These are phyloP conservation scores for Russula lepida DNA, from an alignment of 768 basidiomycete species.

Conservation along the genomic window DNA sequence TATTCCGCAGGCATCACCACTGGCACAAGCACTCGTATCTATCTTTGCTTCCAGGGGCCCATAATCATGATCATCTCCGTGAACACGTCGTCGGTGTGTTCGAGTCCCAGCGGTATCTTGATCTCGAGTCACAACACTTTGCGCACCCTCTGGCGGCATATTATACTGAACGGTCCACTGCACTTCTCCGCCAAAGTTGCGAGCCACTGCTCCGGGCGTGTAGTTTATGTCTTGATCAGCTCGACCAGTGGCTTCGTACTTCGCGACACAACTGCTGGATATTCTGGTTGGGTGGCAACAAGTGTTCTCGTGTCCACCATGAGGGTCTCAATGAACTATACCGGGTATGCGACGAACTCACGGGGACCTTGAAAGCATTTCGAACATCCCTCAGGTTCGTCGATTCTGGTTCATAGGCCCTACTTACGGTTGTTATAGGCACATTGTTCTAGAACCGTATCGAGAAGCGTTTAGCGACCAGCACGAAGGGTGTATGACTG, in stretches of 20 bases:
- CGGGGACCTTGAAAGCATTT: conserved; percentile 38
- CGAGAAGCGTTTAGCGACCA: conserved; percentile 38
- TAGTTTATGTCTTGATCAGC: conserved; percentile 32
- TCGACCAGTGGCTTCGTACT: conserved; percentile 44
- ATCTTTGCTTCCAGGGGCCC: conserved; percentile 13
- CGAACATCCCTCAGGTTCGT: conserved; percentile 42
- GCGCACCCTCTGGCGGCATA: conserved; percentile 40
- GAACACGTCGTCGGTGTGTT: conserved; percentile 65
- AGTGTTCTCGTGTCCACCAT: conserved; percentile 27
- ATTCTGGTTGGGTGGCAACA: conserved; percentile 30
- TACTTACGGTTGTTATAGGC: conserved; percentile 23
- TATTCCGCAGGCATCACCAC: conserved; percentile 9
- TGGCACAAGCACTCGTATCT: conserved; percentile 13
- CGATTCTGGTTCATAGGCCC: not conserved
- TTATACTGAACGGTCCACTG: conserved; percentile 36
- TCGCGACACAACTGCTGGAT: conserved; percentile 31
- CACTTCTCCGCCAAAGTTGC: conserved; percentile 45
- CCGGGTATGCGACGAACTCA: conserved; percentile 32
- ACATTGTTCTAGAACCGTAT: conserved; percentile 56
- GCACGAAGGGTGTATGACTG: conserved; percentile 23
- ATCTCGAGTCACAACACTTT: conserved; percentile 51
- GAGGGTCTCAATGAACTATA: conserved; percentile 33
- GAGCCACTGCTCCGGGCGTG: conserved; percentile 43
- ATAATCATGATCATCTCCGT: conserved; percentile 16
- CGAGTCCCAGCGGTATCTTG: conserved; percentile 61